Base-by-base conservation (phyloP, 345 rosid species). In the Linum lewisii region DNA sequence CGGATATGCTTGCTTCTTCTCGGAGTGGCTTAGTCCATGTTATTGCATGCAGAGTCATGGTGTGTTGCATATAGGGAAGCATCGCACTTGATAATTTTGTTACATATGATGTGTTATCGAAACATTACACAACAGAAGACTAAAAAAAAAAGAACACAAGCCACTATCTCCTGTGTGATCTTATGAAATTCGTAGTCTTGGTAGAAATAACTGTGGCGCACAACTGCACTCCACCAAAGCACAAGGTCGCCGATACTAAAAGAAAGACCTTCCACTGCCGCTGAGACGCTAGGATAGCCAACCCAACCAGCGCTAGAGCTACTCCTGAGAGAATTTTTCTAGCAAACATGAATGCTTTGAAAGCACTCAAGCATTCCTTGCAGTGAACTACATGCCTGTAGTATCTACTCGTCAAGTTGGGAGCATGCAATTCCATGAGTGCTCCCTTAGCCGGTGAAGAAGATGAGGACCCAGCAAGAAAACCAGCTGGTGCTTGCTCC, bases 401-500 rank as follows among this genome's bases (percentile, higher is more conserved):
- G 54, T 92, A 86, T 16, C 95, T 66, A 71, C 88, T 92, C 6
- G 82, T 77, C 71, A 88, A 71, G 68, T 88, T 88, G 1, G 95
- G 98, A 57, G 91, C 86, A 1, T 92, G 84, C 88, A 92, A 70
- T 2, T 82, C 58, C 54, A 79, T 87, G 0, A 83, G 61, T 51
- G 95, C 91, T 6, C 98, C 98, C 65, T 92, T 88, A 2, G 96
- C 86, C 1, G 91, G 98, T 0, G 54, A 73, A 23, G 95, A 79
- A 1, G 95, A 96, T 9, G 96, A 79, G 54, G 58, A 70, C 59
- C 82, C 81, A 0, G 98, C 96, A 55, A 88, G 54, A 47, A 92
- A 73, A 0, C 98, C 97, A 0, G 98, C 98, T 0, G 95, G 98
- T 2, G 97, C 95, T 14, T 92, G 96, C 54, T 92, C 95, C 20